A percentile compares a stretch with the other conserved stretches of the same genome.
These are phyloP conservation scores for Setaria viridis DNA, from an alignment of 202 grass and related monocot genomes.

Conservation along the genomic window DNA sequence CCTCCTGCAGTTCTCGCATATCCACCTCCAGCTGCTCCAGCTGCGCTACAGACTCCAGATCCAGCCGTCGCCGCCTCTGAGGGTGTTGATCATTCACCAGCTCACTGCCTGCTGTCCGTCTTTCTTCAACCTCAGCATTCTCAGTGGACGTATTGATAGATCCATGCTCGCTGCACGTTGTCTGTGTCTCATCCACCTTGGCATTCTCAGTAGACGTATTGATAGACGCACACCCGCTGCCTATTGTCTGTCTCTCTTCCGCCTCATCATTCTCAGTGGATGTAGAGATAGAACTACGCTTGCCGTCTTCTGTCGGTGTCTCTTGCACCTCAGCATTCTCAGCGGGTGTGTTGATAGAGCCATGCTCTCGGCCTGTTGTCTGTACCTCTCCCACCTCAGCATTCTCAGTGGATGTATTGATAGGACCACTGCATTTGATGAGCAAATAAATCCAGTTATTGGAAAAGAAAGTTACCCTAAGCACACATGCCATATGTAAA, in stretches of 20 bases:
- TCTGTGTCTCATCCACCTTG: not conserved
- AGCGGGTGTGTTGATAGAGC: not conserved
- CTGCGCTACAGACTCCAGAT: not conserved
- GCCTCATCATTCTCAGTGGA: not conserved
- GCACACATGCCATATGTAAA: not conserved
- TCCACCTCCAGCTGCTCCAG: not conserved
- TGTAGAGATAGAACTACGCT: not conserved
- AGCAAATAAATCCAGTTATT: not conserved
- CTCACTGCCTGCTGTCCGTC: not conserved
- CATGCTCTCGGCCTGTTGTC: too few relatives aligned
- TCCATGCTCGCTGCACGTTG: not conserved
- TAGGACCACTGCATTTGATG: slow-evolving; percentile 5
- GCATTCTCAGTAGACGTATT: not conserved
- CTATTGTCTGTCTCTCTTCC: not conserved
- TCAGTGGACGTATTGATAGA: not conserved
- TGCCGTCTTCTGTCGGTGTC: not conserved
- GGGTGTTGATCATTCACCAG: not conserved
- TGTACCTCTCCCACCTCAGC: not conserved
- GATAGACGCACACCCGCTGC: not conserved
- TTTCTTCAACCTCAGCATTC: not conserved
- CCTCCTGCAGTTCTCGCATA: not conserved
- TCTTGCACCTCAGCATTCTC: not conserved
- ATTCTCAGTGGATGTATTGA: not conserved
- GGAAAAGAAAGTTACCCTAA: not conserved
- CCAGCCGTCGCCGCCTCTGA: not conserved